A percentile compares a stretch with the other conserved stretches of the same genome.
Evolutionary conservation across 495 filamentous ascomycete species (phyloP).

Genomic region (Mytilinidion resinicola): DNA sequence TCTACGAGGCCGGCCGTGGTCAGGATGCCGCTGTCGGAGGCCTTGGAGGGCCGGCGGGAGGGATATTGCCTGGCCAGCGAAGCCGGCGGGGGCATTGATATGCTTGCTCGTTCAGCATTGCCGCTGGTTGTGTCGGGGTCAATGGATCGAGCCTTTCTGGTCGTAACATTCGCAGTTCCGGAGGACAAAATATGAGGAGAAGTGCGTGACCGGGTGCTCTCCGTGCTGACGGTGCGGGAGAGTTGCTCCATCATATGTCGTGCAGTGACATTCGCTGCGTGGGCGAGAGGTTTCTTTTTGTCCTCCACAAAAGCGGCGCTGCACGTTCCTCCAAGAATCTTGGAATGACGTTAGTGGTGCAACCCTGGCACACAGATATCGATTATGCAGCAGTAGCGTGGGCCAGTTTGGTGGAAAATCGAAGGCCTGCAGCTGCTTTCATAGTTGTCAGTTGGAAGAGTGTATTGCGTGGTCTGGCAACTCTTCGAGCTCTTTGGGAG

Average conservation of each 20-base stretch:
- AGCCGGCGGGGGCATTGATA: slow-evolving; percentile 55
- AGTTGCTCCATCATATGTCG: slow-evolving; percentile 30
- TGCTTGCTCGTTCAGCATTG: slow-evolving; percentile 49
- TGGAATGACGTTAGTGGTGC: background rate
- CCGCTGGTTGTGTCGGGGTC: slow-evolving; percentile 45
- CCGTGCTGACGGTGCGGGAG: slow-evolving; percentile 34
- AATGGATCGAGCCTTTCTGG: slow-evolving; percentile 48
- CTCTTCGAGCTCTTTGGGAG: no score
- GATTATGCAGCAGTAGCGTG: no score
- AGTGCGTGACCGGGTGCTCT: slow-evolving; percentile 21
- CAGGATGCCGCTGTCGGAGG: slow-evolving; percentile 16
- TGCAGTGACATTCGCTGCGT: background rate
- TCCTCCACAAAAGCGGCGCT: background rate
- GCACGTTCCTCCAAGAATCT: background rate
- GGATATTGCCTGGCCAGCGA: slow-evolving; percentile 20
- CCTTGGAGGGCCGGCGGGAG: slow-evolving; percentile 20
- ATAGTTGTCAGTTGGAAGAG: no score
- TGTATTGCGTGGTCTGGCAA: no score
- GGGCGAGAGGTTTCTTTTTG: slow-evolving; percentile 1
- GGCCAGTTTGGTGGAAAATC: no score
- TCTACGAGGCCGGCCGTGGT: background rate
- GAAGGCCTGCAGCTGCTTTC: no score
- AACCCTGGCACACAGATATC: no score
- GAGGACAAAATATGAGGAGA: slow-evolving; percentile 21
- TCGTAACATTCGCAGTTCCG: slow-evolving; percentile 30